phyloP scores from a whole-genome alignment of 2,329 filamentous ascomycete species.

The Elsinoe ampelina region DNA sequence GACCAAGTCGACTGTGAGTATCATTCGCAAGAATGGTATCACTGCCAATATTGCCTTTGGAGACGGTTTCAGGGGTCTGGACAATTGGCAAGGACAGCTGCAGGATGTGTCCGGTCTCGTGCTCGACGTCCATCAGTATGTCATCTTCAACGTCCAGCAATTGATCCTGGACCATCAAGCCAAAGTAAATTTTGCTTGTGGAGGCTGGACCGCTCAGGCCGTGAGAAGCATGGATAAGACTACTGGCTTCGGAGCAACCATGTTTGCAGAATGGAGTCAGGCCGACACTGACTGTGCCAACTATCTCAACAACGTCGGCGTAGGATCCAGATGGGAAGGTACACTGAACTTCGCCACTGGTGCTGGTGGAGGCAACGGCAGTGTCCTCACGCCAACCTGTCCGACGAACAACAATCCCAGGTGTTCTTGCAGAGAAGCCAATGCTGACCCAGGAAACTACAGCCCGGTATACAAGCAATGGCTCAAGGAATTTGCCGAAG shows the following conservation, averaged over 20 bases:
- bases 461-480: conserved; percentile 71
- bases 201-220: conserved; percentile 76
- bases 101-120: conserved; percentile 62
- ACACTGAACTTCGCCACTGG: conserved; percentile 53
- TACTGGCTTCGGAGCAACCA: conserved; percentile 82
- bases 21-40: conserved; percentile 70
- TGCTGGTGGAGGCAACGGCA: conserved; percentile 47
- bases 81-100: conserved; percentile 82
- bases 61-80: conserved; percentile 86
- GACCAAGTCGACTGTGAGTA: conserved; percentile 63
- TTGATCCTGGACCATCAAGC: conserved; percentile 70
- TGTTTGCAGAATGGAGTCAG: conserved; percentile 96
- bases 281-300: conserved; percentile 90
- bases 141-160: conserved; percentile 90
- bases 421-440: conserved; percentile 69
- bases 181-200: conserved; percentile 81
- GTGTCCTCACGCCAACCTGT: conserved; percentile 63
- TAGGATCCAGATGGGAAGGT: conserved; percentile 85
- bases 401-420: conserved; percentile 51
- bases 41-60: conserved; percentile 70
- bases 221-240: conserved; percentile 58
- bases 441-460: conserved; percentile 61
- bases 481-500: conserved; percentile 81
- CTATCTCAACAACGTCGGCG: conserved; percentile 80
- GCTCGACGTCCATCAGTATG: conserved; percentile 96